phyloP scores from a whole-genome alignment of 495 filamentous ascomycete species.

The Xylaria grammica region DNA sequence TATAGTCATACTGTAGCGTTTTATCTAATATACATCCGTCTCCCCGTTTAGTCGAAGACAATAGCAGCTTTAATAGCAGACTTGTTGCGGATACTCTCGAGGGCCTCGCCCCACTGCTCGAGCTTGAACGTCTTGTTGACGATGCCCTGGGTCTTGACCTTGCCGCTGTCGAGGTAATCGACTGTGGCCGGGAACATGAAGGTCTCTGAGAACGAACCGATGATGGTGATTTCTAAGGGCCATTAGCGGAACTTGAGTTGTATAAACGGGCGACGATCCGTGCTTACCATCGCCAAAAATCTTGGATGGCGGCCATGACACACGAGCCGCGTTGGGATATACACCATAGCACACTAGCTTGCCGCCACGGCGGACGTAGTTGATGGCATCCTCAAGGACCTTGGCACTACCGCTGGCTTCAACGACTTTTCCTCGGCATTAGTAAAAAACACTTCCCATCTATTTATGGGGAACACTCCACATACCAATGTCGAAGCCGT shows the following conservation, averaged over 20 bases:
- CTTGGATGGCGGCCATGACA: slow-evolving; percentile 70
- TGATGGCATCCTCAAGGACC: slow-evolving; percentile 71
- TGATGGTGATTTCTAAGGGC: slow-evolving; percentile 65
- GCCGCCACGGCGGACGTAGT: slow-evolving; percentile 71
- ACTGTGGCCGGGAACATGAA: slow-evolving; percentile 77
- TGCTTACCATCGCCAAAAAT: slow-evolving; percentile 54
- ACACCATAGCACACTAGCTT: slow-evolving; percentile 72
- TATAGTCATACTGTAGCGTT: not conserved
- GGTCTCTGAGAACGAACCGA: slow-evolving; percentile 71
- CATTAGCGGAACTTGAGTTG: slow-evolving; percentile 31
- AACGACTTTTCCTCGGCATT: slow-evolving; percentile 36
- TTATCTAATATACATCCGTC: not conserved
- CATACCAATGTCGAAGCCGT: slow-evolving; percentile 72
- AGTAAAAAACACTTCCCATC: slow-evolving; percentile 5
- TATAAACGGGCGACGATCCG: not conserved
- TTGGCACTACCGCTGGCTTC: slow-evolving; percentile 67
- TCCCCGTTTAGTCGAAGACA: slow-evolving; percentile 61
- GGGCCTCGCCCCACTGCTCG: slow-evolving; percentile 58
- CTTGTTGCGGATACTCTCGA: slow-evolving; percentile 67
- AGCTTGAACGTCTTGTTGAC: slow-evolving; percentile 60
- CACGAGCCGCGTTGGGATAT: slow-evolving; percentile 63
- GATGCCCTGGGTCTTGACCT: slow-evolving; percentile 64
- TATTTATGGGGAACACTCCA: slow-evolving; percentile 35
- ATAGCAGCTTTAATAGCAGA: slow-evolving; percentile 74
- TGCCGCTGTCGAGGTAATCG: slow-evolving; percentile 69